Conservation (phyloP, 169 alveolate genomes). For the Cryptosporidium bovis region DNA sequence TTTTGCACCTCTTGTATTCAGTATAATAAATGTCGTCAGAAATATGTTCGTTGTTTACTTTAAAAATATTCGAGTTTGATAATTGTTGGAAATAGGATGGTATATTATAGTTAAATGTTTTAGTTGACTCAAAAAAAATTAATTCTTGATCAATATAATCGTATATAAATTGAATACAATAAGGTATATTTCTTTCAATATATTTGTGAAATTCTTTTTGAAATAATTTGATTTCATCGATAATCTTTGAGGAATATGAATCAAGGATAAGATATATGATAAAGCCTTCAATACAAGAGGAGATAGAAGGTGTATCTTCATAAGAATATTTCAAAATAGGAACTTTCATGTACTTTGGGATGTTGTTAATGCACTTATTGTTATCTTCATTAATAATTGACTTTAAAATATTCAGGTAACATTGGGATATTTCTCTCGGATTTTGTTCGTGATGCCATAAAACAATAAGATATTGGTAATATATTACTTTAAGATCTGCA, state of each 20-base stretch:
- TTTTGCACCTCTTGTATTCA: conserved; percentile 64
- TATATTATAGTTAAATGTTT: conserved; percentile 52
- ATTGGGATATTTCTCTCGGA: conserved; percentile 41
- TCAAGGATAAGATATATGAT: conserved; percentile 57
- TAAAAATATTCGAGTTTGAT: conserved; percentile 18
- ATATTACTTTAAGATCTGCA: conserved; percentile 27
- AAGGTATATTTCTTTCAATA: conserved; percentile 35
- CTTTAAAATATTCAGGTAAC: conserved; percentile 20
- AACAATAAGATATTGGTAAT: conserved; percentile 49
- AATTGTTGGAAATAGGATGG: conserved; percentile 30
- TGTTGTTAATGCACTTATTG: neutral
- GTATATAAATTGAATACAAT: conserved; percentile 2
- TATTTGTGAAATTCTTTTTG: conserved; percentile 25
- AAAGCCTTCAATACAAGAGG: conserved; percentile 56
- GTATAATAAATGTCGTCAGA: conserved; percentile 16
- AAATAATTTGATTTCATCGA: conserved; percentile 11
- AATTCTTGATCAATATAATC: conserved; percentile 56
- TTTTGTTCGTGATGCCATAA: conserved; percentile 66
- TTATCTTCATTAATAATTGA: neutral
- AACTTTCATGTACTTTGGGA: conserved; percentile 46
- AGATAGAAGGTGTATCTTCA: conserved; percentile 8
- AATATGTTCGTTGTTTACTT: neutral
- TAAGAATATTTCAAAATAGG: conserved; percentile 27
- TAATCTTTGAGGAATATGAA: conserved; percentile 22
- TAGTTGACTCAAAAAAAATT: conserved; percentile 42